Conservation (phyloP, 345 rosid genomes). For the Balakata baccata region DNA sequence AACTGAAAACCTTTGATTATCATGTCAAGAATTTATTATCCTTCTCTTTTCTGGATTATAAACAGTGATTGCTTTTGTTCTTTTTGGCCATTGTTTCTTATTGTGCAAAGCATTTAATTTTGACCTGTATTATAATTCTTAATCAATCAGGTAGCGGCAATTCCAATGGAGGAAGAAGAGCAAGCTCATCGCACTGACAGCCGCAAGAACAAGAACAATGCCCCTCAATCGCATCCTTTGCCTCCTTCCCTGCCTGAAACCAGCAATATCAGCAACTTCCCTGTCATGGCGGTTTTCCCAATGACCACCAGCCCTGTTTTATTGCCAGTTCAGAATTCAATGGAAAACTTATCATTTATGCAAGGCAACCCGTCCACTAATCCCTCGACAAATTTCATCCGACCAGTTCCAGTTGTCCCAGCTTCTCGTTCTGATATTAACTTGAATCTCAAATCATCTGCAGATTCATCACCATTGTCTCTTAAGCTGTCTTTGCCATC, state of each 20-base stretch:
- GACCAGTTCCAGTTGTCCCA: conserved; percentile 30
- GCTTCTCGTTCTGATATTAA: conserved; percentile 37
- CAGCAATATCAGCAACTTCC: conserved; percentile 23
- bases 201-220: background rate
- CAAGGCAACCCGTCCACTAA: conserved; percentile 22
- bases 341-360: conserved; percentile 27
- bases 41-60: background rate
- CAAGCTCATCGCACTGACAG: conserved; percentile 34
- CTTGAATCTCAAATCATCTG: conserved; percentile 27
- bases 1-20: background rate
- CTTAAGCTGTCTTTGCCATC: conserved; percentile 55
- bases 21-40: too few relatives aligned
- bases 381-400: conserved; percentile 28
- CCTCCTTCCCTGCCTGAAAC: conserved; percentile 29
- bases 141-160: conserved; percentile 47
- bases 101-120: background rate
- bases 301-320: conserved; percentile 25
- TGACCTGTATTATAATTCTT: background rate
- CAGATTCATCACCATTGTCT: conserved; percentile 46
- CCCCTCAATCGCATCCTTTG: conserved; percentile 30
- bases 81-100: background rate
- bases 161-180: conserved; percentile 50
- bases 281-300: conserved; percentile 38
- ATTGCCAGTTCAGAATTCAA: conserved; percentile 34
- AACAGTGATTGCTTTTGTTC: background rate